Conservation (phyloP, 331 rosid genomes). For the Rosa hybrid region DNA sequence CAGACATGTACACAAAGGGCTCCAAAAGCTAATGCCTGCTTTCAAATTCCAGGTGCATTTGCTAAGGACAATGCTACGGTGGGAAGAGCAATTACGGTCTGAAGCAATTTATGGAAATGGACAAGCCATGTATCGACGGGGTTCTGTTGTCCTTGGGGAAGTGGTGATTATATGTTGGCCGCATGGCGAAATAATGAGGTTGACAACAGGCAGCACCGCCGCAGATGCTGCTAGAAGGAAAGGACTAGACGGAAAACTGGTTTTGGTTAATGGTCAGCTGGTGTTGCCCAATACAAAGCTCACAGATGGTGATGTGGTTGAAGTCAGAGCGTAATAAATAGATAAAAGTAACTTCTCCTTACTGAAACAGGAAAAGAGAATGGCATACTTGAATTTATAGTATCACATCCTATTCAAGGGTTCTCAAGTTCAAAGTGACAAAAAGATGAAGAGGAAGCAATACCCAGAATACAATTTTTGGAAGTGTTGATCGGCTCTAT, state of each 20-base stretch:
- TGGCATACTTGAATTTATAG: no score
- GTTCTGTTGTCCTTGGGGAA: conserved; percentile 61
- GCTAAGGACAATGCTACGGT: conserved; percentile 80
- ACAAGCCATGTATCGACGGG: conserved; percentile 34
- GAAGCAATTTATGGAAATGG: conserved; percentile 60
- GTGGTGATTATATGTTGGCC: conserved; percentile 94
- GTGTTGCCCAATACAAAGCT: conserved; percentile 77
- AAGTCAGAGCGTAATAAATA: conserved; percentile 66
- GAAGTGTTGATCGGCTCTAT: neutral
- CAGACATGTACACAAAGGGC: neutral
- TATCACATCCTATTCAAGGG: neutral
- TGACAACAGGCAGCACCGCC: conserved; percentile 87
- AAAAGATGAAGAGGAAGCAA: neutral
- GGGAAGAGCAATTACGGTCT: conserved; percentile 88
- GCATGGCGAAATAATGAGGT: conserved; percentile 76
- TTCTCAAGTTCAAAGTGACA: neutral
- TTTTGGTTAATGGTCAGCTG: conserved; percentile 75
- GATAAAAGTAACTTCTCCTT: neutral
- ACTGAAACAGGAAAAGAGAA: neutral
- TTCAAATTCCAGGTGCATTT: conserved; percentile 56
- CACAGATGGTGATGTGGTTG: conserved; percentile 92
- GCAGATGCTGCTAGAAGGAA: conserved; percentile 89
- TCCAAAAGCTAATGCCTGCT: neutral
- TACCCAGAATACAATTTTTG: neutral
- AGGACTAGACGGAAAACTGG: conserved; percentile 81